Base-by-base conservation (phyloP, 768 basidiomycete species). In the Wakefieldia striispora region DNA sequence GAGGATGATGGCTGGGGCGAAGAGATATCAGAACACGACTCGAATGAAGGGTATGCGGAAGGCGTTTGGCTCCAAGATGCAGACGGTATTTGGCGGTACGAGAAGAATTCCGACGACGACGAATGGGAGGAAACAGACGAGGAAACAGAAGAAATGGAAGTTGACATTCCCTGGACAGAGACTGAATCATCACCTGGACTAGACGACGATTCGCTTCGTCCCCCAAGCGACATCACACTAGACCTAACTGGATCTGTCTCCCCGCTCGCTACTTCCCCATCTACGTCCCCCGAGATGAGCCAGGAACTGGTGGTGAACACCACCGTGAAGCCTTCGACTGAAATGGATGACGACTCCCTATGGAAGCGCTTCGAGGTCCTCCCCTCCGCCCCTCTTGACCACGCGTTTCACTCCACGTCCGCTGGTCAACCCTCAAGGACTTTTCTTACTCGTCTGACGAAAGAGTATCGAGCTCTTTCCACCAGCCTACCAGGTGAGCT, bases 341-440 rank as follows among this genome's bases (percentile, higher is more conserved):
- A 68, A 6, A 63, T 64, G 43, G 75, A 74, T 17, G 65, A 69
- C 4, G 71, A 74, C n/a, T 62, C 70, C 8, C 55, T 72, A 35
- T 94, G 91, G 91, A 82, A 82, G 55, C 81, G 83, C n/a, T 97
- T 97, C 61, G 84, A 86, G 46, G 71, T 95, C 37, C 71, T 92
- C 21, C 67, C 90, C 27, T 77, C 80, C 29, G 86, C 87, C 14
- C 93, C 94, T 20, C 57, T 56, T 40, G 95, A 97, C 61, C 94
- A 97, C 58, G 86, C 89, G 2, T 97, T 86, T 68, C 79, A 80
- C 63, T 75, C 75, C 27, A 78, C 82, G 16, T 55, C 78, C 3
- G 77, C 82, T 19, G 72, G 78, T 9, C 82, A 83, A 51, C 84
- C 87, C 3, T 82, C 84, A 7, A 89, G 86, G 61, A 59, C 75